Evolutionary conservation across 1,284 basidiomycete species (phyloP), one percentile per base, ranked within the genome.

Genomic region (Malassezia equina): DNA sequence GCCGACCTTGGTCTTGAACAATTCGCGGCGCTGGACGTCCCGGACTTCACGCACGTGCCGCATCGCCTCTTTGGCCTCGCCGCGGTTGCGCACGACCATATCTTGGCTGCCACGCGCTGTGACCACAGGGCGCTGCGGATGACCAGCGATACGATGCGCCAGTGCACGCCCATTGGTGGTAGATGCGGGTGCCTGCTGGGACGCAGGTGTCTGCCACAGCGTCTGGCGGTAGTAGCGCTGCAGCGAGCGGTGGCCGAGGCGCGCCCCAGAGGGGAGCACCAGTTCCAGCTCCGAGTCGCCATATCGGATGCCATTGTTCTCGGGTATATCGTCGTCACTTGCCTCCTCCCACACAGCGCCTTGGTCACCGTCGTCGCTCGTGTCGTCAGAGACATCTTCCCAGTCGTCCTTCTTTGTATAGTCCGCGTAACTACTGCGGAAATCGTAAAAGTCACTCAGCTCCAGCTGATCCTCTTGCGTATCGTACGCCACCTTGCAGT

Each of bases 401-500:
- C 51, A 63, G 67, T 52, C 59, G 31, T 71, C 76, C 42, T 60
- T 74, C 41, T 71, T 72, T 58, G 73, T 75, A 32, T 61, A 65
- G 64, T 46, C 75, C 0, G 85, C 84, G 69, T 91, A 91, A 17
- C 85, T 88, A 1, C 80, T 77, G 0, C 83, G 81, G 75, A 93
- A 98, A 76, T 95, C 89, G 77, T 96, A 99, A 73, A 81, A 96
- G 66, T 96, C 93, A 0, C 90, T 86, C 6, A 94, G 66, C 69
- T 95, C 90, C 43, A 93, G 81, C 44, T 84, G 81, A 67, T 96
- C 89, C 40, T 80, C 76, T 64, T 87, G 84, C 1, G 80, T 78
- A 51, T 90, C 86, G 75, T 95, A 98, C 0, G 88, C 86, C 58
- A 99, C 83, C 77, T 95, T 95, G 81, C 91, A 95, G 69, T 99